A percentile compares a stretch with the other conserved stretches of the same genome.
Conservation (phyloP, 352 stramenopile species). For the Pythium rhizo-oryzae region DNA sequence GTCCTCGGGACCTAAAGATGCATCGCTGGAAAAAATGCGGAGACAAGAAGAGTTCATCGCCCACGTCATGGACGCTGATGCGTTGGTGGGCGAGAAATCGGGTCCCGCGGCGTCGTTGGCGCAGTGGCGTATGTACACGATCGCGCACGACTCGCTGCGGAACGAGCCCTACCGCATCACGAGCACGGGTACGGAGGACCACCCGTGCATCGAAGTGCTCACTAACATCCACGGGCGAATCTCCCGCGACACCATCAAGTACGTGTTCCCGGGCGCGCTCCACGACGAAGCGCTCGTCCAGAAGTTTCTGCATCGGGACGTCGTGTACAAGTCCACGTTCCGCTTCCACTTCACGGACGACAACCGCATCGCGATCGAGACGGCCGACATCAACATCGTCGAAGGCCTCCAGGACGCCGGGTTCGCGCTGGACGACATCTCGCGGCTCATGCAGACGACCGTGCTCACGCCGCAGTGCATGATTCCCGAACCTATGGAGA, state of each 20-base stretch:
- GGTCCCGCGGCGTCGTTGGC: conserved; percentile 27
- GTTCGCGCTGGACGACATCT: conserved; percentile 19
- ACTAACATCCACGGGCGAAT: conserved; percentile 21
- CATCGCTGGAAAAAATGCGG: conserved; percentile 32
- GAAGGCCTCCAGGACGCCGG: conserved; percentile 19
- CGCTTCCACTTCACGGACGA: conserved; percentile 27
- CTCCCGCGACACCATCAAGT: conserved; percentile 24
- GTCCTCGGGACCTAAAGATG: conserved; percentile 24
- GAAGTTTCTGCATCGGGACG: conserved; percentile 20
- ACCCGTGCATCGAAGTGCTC: conserved; percentile 22
- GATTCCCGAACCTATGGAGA: conserved; percentile 19
- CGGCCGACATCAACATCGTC: conserved; percentile 26
- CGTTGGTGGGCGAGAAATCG: conserved; percentile 14
- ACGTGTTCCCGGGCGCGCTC: conserved; percentile 24
- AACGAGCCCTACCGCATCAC: conserved; percentile 41
- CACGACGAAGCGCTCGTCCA: conserved; percentile 23
- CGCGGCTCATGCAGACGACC: conserved; percentile 22
- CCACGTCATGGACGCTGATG: conserved; percentile 24
- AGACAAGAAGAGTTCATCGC: conserved; percentile 28
- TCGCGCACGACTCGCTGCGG: conserved; percentile 35
- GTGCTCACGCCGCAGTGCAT: conserved; percentile 22
- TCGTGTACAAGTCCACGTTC: conserved; percentile 27
- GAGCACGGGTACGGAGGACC: conserved; percentile 19
- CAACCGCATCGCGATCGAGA: conserved; percentile 21
- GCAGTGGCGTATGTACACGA: conserved; percentile 36